Conservation (phyloP, 1,139 yeast genomes). For the Groenewaldozyma auringiensis region DNA sequence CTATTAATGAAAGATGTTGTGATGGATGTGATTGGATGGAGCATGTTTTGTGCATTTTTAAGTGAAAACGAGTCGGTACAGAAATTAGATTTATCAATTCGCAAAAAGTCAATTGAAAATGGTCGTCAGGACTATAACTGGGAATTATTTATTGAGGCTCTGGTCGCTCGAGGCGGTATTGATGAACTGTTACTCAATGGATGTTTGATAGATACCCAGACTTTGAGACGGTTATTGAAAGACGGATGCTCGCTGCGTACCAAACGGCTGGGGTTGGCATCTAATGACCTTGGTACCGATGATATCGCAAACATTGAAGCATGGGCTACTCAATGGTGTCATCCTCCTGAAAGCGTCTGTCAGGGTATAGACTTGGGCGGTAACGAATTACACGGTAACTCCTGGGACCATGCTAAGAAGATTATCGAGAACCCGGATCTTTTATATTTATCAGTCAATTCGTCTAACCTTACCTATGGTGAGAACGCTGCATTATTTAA, state of each 20-base stretch:
- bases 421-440: slow-evolving; percentile 25
- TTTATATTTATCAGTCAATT: slow-evolving; percentile 60
- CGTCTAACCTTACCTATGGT: slow-evolving; percentile 50
- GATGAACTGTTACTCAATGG: slow-evolving; percentile 83
- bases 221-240: slow-evolving; percentile 41
- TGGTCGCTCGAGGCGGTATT: slow-evolving; percentile 58
- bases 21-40: slow-evolving; percentile 68
- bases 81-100: slow-evolving; percentile 53
- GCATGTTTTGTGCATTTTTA: slow-evolving; percentile 61
- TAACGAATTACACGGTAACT: slow-evolving; percentile 56
- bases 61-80: slow-evolving; percentile 48
- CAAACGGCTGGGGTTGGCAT: slow-evolving; percentile 69
- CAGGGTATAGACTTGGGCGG: slow-evolving; percentile 83
- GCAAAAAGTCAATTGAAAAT: slow-evolving; percentile 6
- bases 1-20: slow-evolving; percentile 73
- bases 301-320: slow-evolving; percentile 48
- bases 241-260: slow-evolving; percentile 49
- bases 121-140: slow-evolving; percentile 57
- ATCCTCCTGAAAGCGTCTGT: slow-evolving; percentile 48
- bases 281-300: slow-evolving; percentile 51
- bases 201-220: slow-evolving; percentile 50
- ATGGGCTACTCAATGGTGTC: slow-evolving; percentile 5
- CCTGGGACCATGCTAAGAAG: slow-evolving; percentile 17
- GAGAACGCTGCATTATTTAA: slow-evolving; percentile 49
- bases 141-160: slow-evolving; percentile 55